Percentiles rank a stretch among this genome's conserved stretches.
Evolutionary conservation across 1,139 yeast species (phyloP).

Genomic region (Debaryomycetaceae sp.): DNA sequence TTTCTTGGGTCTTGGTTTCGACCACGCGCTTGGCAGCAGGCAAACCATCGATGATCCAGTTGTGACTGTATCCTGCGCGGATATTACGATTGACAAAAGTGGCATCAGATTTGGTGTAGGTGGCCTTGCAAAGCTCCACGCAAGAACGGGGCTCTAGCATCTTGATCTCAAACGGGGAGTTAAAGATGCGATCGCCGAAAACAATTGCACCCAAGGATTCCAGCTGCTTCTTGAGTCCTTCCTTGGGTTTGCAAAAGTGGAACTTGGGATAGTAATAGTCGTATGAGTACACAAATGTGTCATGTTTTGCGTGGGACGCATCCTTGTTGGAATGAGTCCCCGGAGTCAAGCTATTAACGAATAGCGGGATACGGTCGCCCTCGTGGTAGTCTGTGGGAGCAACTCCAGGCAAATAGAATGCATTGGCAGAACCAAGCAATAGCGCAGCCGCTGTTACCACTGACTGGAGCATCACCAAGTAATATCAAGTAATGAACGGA

Average conservation of each 20-base stretch:
- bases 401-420: slow-evolving; percentile 88
- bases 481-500: neutral
- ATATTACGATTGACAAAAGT: slow-evolving; percentile 69
- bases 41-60: slow-evolving; percentile 91
- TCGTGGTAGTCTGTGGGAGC: slow-evolving; percentile 81
- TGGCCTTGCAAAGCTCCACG: slow-evolving; percentile 45
- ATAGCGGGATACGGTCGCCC: slow-evolving; percentile 63
- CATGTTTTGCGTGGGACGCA: slow-evolving; percentile 18
- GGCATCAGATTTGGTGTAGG: slow-evolving; percentile 57
- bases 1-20: slow-evolving; percentile 45
- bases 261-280: slow-evolving; percentile 82
- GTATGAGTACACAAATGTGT: slow-evolving; percentile 57
- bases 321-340: slow-evolving; percentile 37
- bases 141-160: slow-evolving; percentile 71
- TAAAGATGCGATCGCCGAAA: slow-evolving; percentile 91
- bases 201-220: slow-evolving; percentile 88
- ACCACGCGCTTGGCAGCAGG: slow-evolving; percentile 68
- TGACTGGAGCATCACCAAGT: neutral
- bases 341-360: slow-evolving; percentile 87
- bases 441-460: slow-evolving; percentile 9
- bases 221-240: slow-evolving; percentile 62
- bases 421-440: slow-evolving; percentile 22
- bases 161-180: slow-evolving; percentile 74
- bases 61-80: slow-evolving; percentile 72
- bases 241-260: slow-evolving; percentile 72